Evolutionary conservation across 1,284 basidiomycete genomes (phyloP).

Genomic region (Ceratobasidium theobromae): DNA sequence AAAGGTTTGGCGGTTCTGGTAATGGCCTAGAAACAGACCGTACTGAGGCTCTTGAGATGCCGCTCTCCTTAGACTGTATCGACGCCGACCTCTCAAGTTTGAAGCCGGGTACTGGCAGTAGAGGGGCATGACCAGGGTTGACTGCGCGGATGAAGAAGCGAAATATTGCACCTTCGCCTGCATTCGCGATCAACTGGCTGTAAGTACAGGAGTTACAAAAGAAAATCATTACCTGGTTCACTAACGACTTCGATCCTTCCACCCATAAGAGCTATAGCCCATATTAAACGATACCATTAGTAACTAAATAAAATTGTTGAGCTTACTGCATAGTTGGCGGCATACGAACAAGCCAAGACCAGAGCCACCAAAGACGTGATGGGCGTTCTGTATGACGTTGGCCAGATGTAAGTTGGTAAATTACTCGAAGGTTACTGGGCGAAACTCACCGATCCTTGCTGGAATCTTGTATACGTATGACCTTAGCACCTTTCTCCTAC

Average conservation of each 20-base stretch:
- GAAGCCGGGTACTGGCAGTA: not conserved
- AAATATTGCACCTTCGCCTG: conserved; percentile 40
- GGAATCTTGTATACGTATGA: conserved; percentile 36
- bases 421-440: too few relatives aligned
- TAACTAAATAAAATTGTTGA: not conserved
- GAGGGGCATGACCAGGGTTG: not conserved
- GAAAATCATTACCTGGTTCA: conserved; percentile 24
- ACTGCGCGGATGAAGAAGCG: conserved; percentile 39
- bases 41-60: conserved; percentile 22
- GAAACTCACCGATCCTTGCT: conserved; percentile 39
- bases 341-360: conserved; percentile 41
- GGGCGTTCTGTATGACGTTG: conserved; percentile 28
- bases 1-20: conserved; percentile 9
- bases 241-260: conserved; percentile 40
- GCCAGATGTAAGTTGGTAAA: not conserved
- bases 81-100: not conserved
- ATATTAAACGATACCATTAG: not conserved
- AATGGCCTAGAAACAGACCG: conserved; percentile 6
- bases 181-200: not conserved
- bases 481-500: not conserved
- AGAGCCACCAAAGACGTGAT: conserved; percentile 40
- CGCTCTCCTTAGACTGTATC: not conserved
- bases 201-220: not conserved
- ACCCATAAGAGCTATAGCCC: conserved; percentile 40
- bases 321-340: conserved; percentile 39